These are phyloP conservation scores for Pyrus pyrifolia DNA, from an alignment of 306 rosid genomes.

Conservation along the genomic window DNA sequence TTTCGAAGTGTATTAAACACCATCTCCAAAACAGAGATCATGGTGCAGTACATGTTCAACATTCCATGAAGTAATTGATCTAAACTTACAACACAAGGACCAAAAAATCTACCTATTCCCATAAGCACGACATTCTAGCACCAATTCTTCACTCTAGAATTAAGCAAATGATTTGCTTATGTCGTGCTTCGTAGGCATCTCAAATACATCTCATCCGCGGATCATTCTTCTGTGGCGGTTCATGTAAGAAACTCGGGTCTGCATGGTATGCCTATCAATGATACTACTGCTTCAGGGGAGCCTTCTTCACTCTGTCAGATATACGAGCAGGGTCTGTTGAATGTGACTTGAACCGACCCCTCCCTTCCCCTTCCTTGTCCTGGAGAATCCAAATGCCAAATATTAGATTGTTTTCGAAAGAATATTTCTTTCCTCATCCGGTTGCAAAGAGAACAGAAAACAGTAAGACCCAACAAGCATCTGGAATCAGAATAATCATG, in stretches of 20 bases:
- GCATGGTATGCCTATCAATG: not conserved
- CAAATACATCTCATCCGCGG: not conserved
- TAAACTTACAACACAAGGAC: slow-evolving; percentile 20
- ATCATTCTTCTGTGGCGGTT: slow-evolving; percentile 14
- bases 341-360: slow-evolving; percentile 96
- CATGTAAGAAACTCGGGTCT: slow-evolving; percentile 15
- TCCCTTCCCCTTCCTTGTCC: slow-evolving; percentile 91
- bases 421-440: not conserved
- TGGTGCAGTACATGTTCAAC: not conserved
- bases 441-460: not conserved
- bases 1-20: not conserved
- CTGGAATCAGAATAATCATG: not conserved
- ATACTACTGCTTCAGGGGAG: slow-evolving; percentile 68
- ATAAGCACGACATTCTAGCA: not conserved
- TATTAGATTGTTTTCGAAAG: slow-evolving; percentile 1
- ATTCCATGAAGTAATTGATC: not conserved
- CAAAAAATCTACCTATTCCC: slow-evolving; percentile 3
- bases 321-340: slow-evolving; percentile 87
- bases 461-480: not conserved
- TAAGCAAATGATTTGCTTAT: not conserved
- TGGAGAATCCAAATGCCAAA: slow-evolving; percentile 22
- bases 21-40: not conserved
- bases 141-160: slow-evolving; percentile 11
- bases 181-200: not conserved
- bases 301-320: slow-evolving; percentile 96